Evolutionary conservation across 371 early-diverging fungal species (phyloP).

Genomic region (Apophysomyces elegans): DNA sequence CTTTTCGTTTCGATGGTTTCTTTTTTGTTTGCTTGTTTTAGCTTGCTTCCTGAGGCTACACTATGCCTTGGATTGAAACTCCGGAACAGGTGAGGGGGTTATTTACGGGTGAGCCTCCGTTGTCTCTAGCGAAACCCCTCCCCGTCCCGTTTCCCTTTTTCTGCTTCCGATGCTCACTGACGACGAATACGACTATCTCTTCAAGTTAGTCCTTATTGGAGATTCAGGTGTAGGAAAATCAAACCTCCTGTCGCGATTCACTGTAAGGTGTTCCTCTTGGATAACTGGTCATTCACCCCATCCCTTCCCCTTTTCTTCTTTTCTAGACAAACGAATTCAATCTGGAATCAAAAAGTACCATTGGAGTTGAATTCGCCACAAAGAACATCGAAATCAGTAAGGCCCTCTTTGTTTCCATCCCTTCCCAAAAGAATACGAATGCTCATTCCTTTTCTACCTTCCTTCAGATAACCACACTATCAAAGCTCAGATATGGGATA

Average conservation of each 20-base stretch:
- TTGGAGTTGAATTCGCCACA: conserved; percentile 97
- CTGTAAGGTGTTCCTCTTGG: conserved; percentile 22
- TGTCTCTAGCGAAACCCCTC: neutral
- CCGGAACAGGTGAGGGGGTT: too few relatives aligned
- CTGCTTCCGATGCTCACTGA: conserved; percentile 39
- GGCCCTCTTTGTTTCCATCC: too few relatives aligned
- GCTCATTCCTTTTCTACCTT: neutral
- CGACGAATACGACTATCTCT: conserved; percentile 55
- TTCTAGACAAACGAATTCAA: conserved; percentile 91
- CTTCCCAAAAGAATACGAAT: neutral
- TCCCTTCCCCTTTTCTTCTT: neutral
- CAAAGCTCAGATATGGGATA: conserved; percentile 94
- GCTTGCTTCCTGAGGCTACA: too few relatives aligned
- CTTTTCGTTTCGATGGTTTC: too few relatives aligned
- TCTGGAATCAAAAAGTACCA: conserved; percentile 98
- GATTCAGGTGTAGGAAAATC: conserved; percentile 58
- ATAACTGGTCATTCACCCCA: neutral
- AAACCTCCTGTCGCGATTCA: conserved; percentile 50
- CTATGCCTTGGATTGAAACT: too few relatives aligned
- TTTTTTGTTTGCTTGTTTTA: too few relatives aligned
- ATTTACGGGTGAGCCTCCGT: neutral
- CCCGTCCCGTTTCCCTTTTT: conserved; percentile 4
- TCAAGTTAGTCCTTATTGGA: conserved; percentile 55
- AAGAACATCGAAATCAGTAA: conserved; percentile 41
- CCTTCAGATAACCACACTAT: conserved; percentile 43